phyloP scores from a whole-genome alignment of 2,329 filamentous ascomycete genomes.

The Cytospora paraplurivora region DNA sequence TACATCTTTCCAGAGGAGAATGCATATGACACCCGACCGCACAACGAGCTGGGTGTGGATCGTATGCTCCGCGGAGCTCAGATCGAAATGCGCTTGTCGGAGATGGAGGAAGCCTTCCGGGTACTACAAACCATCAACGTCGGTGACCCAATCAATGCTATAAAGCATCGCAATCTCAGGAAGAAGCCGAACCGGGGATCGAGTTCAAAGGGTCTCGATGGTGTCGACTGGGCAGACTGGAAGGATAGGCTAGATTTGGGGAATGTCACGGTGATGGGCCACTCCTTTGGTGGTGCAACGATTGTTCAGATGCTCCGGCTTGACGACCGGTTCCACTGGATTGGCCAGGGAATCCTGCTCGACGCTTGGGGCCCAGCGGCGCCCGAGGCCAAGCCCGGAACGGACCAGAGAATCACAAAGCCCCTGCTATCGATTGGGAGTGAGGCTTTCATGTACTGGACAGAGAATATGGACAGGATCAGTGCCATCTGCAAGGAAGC shows the following conservation, averaged over 20 bases:
- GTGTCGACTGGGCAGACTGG: constrained; percentile 60
- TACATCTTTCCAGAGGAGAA: constrained; percentile 65
- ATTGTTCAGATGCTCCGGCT: constrained; percentile 61
- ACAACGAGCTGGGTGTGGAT: constrained; percentile 63
- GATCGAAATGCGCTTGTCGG: constrained; percentile 63
- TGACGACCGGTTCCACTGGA: constrained; percentile 54
- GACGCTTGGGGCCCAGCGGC: constrained; percentile 64
- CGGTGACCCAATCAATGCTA: constrained; percentile 51
- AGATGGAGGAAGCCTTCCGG: constrained; percentile 64
- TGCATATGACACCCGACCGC: constrained; percentile 51
- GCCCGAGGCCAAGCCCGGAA: constrained; percentile 47
- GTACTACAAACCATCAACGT: constrained; percentile 57
- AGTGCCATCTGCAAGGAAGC: constrained; percentile 59
- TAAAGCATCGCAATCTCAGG: constrained; percentile 56
- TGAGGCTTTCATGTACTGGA: constrained; percentile 73
- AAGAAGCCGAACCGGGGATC: constrained; percentile 60
- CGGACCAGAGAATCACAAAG: constrained; percentile 44
- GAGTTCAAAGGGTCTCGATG: constrained; percentile 59
- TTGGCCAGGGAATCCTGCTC: constrained; percentile 66
- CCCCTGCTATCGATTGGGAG: constrained; percentile 66
- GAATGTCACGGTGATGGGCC: constrained; percentile 63
- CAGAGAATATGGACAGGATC: constrained; percentile 61
- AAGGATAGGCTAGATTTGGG: constrained; percentile 55
- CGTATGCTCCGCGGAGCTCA: constrained; percentile 60
- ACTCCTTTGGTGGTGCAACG: constrained; percentile 69